phyloP scores from a whole-genome alignment of 2,329 filamentous ascomycete genomes.

The Septoria linicola region DNA sequence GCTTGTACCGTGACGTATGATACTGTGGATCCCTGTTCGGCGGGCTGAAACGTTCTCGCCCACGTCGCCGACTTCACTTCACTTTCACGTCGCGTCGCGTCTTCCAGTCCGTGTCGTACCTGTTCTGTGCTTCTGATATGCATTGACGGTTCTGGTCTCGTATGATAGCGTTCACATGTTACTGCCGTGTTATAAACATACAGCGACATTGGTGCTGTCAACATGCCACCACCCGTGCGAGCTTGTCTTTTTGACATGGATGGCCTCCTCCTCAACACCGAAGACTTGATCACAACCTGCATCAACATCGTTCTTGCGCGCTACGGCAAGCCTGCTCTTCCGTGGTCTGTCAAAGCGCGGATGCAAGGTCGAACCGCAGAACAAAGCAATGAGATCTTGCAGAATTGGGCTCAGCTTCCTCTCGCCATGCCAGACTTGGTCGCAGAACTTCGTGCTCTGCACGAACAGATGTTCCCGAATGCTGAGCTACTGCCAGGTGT shows the following conservation, averaged over 20 bases:
- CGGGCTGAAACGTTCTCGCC: not conserved
- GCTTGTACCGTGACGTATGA: not conserved
- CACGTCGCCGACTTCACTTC: constrained; percentile 3
- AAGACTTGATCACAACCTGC: constrained; percentile 78
- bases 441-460: constrained; percentile 59
- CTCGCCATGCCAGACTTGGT: constrained; percentile 68
- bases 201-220: no score
- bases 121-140: no score
- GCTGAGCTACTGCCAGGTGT: constrained; percentile 76
- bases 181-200: no score
- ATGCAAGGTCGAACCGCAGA: constrained; percentile 64
- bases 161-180: no score
- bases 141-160: no score
- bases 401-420: constrained; percentile 79
- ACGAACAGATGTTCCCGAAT: constrained; percentile 67
- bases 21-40: not conserved
- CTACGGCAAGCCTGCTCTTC: constrained; percentile 68
- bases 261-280: constrained; percentile 87
- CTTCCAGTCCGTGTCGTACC: no score
- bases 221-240: constrained; percentile 59
- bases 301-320: constrained; percentile 76
- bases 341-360: constrained; percentile 88
- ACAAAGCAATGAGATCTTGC: constrained; percentile 61
- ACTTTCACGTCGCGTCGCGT: not conserved
- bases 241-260: constrained; percentile 98